These are phyloP conservation scores for Penicillium rolfsii DNA, from an alignment of 2,329 filamentous ascomycete genomes.

Conservation along the genomic window DNA sequence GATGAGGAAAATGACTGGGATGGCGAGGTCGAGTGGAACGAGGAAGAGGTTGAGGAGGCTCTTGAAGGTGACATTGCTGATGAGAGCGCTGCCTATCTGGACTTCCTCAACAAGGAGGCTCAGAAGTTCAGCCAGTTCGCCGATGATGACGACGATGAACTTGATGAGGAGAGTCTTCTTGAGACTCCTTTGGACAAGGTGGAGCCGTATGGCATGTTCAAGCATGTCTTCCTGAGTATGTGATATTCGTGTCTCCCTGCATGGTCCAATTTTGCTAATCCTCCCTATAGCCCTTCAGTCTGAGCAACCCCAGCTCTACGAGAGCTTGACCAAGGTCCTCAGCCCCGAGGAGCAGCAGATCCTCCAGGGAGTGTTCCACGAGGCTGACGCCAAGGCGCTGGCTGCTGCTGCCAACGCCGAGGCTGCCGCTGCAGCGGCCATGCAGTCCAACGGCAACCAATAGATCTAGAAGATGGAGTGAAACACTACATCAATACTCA, in stretches of 20 bases:
- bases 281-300: conserved; percentile 72
- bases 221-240: conserved; percentile 79
- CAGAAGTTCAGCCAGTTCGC: conserved; percentile 77
- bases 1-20: conserved; percentile 85
- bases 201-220: conserved; percentile 91
- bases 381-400: conserved; percentile 63
- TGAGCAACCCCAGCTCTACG: conserved; percentile 87
- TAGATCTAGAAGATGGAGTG: conserved; percentile 24
- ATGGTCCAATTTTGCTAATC: conserved; percentile 34
- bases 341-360: conserved; percentile 78
- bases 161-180: conserved; percentile 88
- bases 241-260: conserved; percentile 28
- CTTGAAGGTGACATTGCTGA: conserved; percentile 72
- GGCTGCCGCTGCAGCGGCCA: conserved; percentile 40
- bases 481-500: conserved; percentile 4
- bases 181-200: conserved; percentile 95
- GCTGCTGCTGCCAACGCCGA: conserved; percentile 43
- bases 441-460: conserved; percentile 42
- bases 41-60: conserved; percentile 64
- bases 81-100: conserved; percentile 90
- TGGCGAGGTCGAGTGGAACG: conserved; percentile 70
- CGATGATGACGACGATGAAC: conserved; percentile 79
- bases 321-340: conserved; percentile 76
- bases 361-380: conserved; percentile 75
- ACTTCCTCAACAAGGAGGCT: conserved; percentile 93